Conservation (phyloP, 805 yeast genomes). For the Maudiozyma saulgeensis region DNA sequence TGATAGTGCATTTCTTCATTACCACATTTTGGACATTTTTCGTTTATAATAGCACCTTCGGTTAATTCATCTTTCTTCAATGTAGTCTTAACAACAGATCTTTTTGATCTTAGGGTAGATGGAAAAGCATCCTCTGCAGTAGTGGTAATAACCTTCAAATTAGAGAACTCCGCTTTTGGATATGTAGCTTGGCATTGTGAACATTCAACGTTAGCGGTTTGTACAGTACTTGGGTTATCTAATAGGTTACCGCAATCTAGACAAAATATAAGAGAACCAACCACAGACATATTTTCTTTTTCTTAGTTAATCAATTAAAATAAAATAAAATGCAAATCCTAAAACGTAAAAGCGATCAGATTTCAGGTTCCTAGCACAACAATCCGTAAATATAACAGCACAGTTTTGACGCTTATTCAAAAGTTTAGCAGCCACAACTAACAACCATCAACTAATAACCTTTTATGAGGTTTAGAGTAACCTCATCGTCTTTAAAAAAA, state of each 20-base stretch:
- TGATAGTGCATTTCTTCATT: slow-evolving; percentile 97
- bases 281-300: slow-evolving; percentile 62
- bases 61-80: slow-evolving; percentile 69
- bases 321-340: too few relatives aligned
- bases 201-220: slow-evolving; percentile 44
- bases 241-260: slow-evolving; percentile 84
- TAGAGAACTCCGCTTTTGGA: slow-evolving; percentile 43
- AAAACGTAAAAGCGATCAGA: too few relatives aligned
- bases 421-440: too few relatives aligned
- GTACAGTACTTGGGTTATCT: slow-evolving; percentile 46
- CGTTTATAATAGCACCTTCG: slow-evolving; percentile 95
- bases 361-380: too few relatives aligned
- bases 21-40: slow-evolving; percentile 97
- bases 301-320: too few relatives aligned
- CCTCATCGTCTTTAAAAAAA: not conserved
- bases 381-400: too few relatives aligned
- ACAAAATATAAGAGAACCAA: slow-evolving; percentile 92
- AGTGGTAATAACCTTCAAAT: slow-evolving; percentile 76
- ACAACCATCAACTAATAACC: too few relatives aligned
- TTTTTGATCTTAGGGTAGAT: slow-evolving; percentile 65
- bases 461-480: too few relatives aligned
- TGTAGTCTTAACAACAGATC: slow-evolving; percentile 83
- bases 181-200: slow-evolving; percentile 36
- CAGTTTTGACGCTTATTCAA: too few relatives aligned
- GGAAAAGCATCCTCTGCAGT: slow-evolving; percentile 94